Conservation (phyloP, 768 basidiomycete species). For the Mrakia frigida region DNA sequence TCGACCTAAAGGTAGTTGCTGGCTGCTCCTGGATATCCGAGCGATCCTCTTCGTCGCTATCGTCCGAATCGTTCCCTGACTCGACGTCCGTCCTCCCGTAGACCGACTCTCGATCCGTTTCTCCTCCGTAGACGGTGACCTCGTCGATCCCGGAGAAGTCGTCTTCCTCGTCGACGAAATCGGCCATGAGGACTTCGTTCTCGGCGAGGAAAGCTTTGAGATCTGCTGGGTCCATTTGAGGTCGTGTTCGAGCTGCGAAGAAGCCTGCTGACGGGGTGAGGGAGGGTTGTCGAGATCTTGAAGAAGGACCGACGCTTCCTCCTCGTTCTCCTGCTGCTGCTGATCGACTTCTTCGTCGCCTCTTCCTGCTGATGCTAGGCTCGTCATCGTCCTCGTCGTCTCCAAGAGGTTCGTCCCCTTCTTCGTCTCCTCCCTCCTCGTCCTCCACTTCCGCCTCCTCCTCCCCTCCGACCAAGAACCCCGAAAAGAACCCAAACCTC, state of each 20-base stretch:
- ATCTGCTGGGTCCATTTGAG: conserved; percentile 2
- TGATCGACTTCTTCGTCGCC: neutral
- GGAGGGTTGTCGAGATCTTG: neutral
- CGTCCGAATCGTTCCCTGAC: neutral
- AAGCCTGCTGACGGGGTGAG: neutral
- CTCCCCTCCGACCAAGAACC: neutral
- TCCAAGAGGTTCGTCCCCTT: neutral
- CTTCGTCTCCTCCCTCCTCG: neutral
- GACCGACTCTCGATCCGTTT: neutral
- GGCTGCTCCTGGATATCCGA: neutral
- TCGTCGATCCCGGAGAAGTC: conserved; percentile 11
- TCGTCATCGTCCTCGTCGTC: neutral
- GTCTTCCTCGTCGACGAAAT: conserved; percentile 19
- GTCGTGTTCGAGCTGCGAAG: neutral
- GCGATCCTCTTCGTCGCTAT: neutral
- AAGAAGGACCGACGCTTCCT: neutral
- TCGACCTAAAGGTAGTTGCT: neutral
- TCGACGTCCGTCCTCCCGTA: conserved; percentile 15
- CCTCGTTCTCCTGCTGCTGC: neutral
- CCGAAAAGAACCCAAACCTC: conserved; percentile 7
- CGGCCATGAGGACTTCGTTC: conserved; percentile 5
- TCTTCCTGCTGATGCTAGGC: neutral
- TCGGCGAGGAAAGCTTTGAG: conserved; percentile 15
- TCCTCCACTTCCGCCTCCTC: neutral
- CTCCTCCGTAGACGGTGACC: conserved; percentile 16